Conservation (phyloP, 371 early-diverging fungal genomes). For the Syncephalastrum contaminatum region DNA sequence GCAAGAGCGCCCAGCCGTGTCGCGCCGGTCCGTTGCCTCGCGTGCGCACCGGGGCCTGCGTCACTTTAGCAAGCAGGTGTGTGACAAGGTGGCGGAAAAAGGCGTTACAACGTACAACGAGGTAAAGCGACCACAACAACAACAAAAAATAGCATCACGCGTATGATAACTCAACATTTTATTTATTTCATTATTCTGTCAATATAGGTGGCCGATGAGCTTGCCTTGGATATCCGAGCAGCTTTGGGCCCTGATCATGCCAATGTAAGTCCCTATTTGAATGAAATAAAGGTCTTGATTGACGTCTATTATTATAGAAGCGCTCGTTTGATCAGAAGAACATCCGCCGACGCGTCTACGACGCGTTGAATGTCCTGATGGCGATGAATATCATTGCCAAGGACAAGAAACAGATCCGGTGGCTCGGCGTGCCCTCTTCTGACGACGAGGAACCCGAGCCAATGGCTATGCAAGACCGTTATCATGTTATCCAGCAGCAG, state of each 20-base stretch:
- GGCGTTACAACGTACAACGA: slow-evolving; percentile 63
- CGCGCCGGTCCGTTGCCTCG: no score
- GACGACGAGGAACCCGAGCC: neutral
- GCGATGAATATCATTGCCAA: slow-evolving; percentile 68
- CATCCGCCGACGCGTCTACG: slow-evolving; percentile 75
- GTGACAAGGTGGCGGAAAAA: slow-evolving; percentile 56
- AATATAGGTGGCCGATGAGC: slow-evolving; percentile 29
- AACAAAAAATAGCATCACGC: neutral
- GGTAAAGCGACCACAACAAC: slow-evolving; percentile 21
- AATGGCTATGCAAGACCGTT: slow-evolving; percentile 5
- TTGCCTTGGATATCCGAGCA: slow-evolving; percentile 22
- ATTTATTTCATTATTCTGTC: neutral
- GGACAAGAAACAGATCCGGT: slow-evolving; percentile 65
- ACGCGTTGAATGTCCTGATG: slow-evolving; percentile 75
- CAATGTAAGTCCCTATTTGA: slow-evolving; percentile 5
- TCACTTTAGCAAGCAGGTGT: slow-evolving; percentile 57
- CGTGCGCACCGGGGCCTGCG: slow-evolving; percentile 44
- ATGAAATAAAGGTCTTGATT: neutral
- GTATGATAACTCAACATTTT: neutral
- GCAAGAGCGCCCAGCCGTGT: neutral
- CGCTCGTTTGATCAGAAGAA: slow-evolving; percentile 63
- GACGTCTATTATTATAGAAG: slow-evolving; percentile 11
- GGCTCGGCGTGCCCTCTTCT: slow-evolving; percentile 58
- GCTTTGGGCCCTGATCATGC: slow-evolving; percentile 4
- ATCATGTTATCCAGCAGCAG: slow-evolving; percentile 8